Base-by-base conservation (phyloP, 2,329 filamentous ascomycete species). In the Alternaria sp. region DNA sequence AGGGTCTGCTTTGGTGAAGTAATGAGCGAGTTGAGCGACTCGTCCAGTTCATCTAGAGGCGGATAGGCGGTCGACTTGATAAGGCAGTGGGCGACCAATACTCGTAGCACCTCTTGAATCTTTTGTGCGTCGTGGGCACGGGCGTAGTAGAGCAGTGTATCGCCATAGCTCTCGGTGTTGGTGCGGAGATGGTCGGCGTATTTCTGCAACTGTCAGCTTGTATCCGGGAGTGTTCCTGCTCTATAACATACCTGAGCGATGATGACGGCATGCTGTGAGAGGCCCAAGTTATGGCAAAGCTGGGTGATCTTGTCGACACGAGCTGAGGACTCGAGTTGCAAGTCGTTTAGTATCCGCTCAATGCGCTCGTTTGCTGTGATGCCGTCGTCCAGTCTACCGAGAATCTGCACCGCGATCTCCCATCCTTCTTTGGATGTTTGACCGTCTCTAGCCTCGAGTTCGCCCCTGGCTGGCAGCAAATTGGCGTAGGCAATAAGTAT, bases 71-170 rank as follows among this genome's bases (percentile, higher is more conserved):
- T 89, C 1, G 93, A 97, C 71, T 97, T 92, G 46, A 97, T 87
- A 15, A 98, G 86, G 49, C 91, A 97, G 77, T 93, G 91, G 3
- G 93, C 93, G 70, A 93, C 95, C 56, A 98, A 88, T 4, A 96
- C 87, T 75, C 96, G 92, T 46, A 97, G 86, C 19, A 97, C 91
- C 66, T 93, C 90, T 73, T 92, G 92, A 56, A 97, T 90, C 79
- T 95, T 96, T 67, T 87, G 85, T 2, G 88, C 83, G 25, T 90
- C 88, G 74, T 96, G 93, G 4, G 93, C 92, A 12, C 96, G 88
- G 23, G 95, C 91, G 77, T 96, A 98, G 83, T 96, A 97, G 82
- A 96, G 90, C 19, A 98, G 86, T 1, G 93, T 92, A 68, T 95
- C 89, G 57, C 95, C 95, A 70, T 95, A 97, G 58, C 91, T 88